These are phyloP conservation scores for Takakia lepidozioides DNA, from an alignment of 225 moss, liverwort and hornwort species.

Conservation along the genomic window DNA sequence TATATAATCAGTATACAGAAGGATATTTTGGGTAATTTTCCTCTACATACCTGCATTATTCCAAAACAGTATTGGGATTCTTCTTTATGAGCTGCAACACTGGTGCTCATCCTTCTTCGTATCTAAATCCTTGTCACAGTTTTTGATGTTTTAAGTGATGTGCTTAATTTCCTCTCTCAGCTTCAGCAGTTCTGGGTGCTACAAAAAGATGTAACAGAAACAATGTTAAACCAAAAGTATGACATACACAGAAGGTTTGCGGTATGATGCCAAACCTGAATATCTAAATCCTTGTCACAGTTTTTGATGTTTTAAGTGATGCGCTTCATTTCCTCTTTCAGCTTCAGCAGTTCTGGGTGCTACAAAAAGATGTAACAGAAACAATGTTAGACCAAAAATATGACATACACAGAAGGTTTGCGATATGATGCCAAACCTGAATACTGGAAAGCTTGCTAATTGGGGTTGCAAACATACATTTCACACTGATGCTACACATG, in stretches of 20 bases:
- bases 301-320: conserved; percentile 81
- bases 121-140: conserved; percentile 82
- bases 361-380: conserved; percentile 22
- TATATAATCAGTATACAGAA: conserved; percentile 90
- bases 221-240: no score
- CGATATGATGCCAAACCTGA: no score
- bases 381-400: no score
- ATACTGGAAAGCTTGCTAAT: no score
- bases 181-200: conserved; percentile 91
- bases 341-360: conserved; percentile 85
- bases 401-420: no score
- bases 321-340: conserved; percentile 84
- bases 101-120: conserved; percentile 91
- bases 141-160: conserved; percentile 78
- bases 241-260: no score
- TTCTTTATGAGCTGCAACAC: conserved; percentile 65
- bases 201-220: conserved; percentile 12
- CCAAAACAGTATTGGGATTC: conserved; percentile 69
- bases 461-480: no score
- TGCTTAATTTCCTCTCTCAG: conserved; percentile 84
- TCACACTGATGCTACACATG: no score
- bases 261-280: no score
- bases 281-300: no score
- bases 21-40: conserved; percentile 77
- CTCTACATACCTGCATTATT: conserved; percentile 70